These are phyloP conservation scores for Diplosphaera chodatii DNA, from an alignment of 139 green algal genomes.

Conservation along the genomic window DNA sequence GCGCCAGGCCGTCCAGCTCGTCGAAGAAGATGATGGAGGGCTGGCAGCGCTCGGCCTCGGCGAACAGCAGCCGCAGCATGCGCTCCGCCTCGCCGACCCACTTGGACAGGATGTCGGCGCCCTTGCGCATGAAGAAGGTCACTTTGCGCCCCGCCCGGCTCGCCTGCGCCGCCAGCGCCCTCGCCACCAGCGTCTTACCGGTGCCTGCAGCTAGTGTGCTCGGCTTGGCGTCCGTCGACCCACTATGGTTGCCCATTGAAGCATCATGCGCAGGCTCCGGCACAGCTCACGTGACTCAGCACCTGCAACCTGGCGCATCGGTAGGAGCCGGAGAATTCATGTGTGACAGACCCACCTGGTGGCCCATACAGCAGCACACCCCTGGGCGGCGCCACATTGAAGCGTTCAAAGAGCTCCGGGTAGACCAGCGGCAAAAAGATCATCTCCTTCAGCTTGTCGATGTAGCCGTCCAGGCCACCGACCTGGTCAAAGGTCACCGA, in stretches of 20 bases:
- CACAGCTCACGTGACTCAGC: too few species aligned
- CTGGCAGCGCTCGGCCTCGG: slow-evolving; percentile 69
- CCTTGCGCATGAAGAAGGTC: slow-evolving; percentile 96
- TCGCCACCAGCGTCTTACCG: slow-evolving; percentile 90
- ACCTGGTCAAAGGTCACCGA: slow-evolving; percentile 82
- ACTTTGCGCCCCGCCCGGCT: slow-evolving; percentile 55
- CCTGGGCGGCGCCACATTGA: slow-evolving; percentile 74
- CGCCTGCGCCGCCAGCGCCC: slow-evolving; percentile 80
- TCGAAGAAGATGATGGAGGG: slow-evolving; percentile 87
- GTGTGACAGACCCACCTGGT: slow-evolving; percentile 36
- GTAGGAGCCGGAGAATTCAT: too few species aligned
- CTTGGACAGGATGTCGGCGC: slow-evolving; percentile 89
- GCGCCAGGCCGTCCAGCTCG: slow-evolving; percentile 78
- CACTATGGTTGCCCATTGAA: too few species aligned
- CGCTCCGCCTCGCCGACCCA: slow-evolving; percentile 95
- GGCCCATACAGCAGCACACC: slow-evolving; percentile 92
- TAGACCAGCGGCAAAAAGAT: slow-evolving; percentile 94
- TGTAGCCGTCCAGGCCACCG: slow-evolving; percentile 80
- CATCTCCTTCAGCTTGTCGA: slow-evolving; percentile 93
- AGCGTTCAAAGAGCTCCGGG: slow-evolving; percentile 87
- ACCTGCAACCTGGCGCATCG: too few species aligned
- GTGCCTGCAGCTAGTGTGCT: too few species aligned
- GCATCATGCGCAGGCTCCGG: too few species aligned
- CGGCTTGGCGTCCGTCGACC: too few species aligned
- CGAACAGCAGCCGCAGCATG: slow-evolving; percentile 88